Evolutionary conservation across 768 basidiomycete genomes (phyloP).

Genomic region (Tulasnella sp.): DNA sequence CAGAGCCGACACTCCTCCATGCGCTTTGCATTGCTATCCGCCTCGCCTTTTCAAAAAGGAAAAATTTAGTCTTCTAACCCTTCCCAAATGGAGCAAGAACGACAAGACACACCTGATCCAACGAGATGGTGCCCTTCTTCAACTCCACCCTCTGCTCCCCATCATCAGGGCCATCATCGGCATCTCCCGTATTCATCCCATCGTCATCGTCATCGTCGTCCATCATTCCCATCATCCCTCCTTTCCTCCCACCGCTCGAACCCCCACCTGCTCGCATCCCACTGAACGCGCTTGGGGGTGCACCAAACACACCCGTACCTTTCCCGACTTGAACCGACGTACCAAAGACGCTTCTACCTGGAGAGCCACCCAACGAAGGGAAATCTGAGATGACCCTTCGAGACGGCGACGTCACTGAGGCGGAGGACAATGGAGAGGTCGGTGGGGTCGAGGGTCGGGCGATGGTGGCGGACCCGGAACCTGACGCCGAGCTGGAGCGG

Average conservation of each 20-base stretch:
- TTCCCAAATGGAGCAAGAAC: neutral
- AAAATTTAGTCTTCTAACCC: slow-evolving; percentile 12
- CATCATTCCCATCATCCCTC: too few species aligned
- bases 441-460: slow-evolving; percentile 33
- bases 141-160: slow-evolving; percentile 65
- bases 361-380: slow-evolving; percentile 69
- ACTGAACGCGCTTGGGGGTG: slow-evolving; percentile 54
- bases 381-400: slow-evolving; percentile 86
- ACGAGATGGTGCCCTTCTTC: slow-evolving; percentile 71
- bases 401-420: slow-evolving; percentile 49
- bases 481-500: neutral
- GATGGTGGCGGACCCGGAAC: slow-evolving; percentile 34
- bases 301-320: slow-evolving; percentile 13
- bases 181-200: slow-evolving; percentile 25
- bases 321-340: slow-evolving; percentile 47
- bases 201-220: slow-evolving; percentile 56
- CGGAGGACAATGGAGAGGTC: slow-evolving; percentile 28
- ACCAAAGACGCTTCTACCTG: slow-evolving; percentile 66
- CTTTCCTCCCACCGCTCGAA: slow-evolving; percentile 29
- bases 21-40: slow-evolving; percentile 85
- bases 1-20: slow-evolving; percentile 44
- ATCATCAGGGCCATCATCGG: slow-evolving; percentile 30
- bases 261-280: slow-evolving; percentile 59
- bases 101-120: slow-evolving; percentile 65
- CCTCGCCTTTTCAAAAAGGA: slow-evolving; percentile 44